Base-by-base conservation (phyloP, 805 yeast species). In the Danielia oregonensis region DNA sequence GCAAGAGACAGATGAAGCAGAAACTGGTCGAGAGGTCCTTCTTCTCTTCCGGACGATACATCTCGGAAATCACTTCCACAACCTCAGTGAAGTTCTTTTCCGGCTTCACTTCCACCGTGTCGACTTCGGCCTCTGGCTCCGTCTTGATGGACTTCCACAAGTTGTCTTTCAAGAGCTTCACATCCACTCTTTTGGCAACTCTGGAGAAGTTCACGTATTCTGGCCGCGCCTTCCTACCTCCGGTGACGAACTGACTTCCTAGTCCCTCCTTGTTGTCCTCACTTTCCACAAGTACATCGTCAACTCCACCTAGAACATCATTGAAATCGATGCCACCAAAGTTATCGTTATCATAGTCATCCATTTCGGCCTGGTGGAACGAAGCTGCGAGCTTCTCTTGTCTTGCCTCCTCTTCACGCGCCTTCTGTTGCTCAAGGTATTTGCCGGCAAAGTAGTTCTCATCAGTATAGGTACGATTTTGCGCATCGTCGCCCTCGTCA, bases 21-120 rank as follows among this genome's bases (percentile, higher is more conserved):
- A 84, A 84, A 58, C 94, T 82, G 1, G 95, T 86, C 1, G 94
- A 82, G 6, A 88, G 59, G 33, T 87, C 95, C 32, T 70, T 72
- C 45, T 69, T 63, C 30, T 78, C 73, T 30, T 75, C 78, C 6
- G 65, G 58, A 0, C 75, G 66, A 52, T 88, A 87, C 53, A 67
- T 65, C 6, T 59, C 57, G 13, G 65, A 65, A 16, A 82, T 68
- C 17, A 70, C 71, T 3, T 57, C 57, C 4, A 80, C 75, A 23
- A 82, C 63, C 7, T 59, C 49, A 1, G 58, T 63, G 40, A 67
- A 67, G 64, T 24, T 64, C 65, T 39, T 63, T 51, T 34, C 66
- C 68, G 26, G 59, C 54, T 10, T 23, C 8, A 17, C 30, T 21
- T 30, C 32, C 15, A 32, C 28, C 14, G 17, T 13, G 7, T 11